These are phyloP conservation scores for Mollisia scopiformis DNA, from an alignment of 2,329 filamentous ascomycete genomes.

Conservation along the genomic window DNA sequence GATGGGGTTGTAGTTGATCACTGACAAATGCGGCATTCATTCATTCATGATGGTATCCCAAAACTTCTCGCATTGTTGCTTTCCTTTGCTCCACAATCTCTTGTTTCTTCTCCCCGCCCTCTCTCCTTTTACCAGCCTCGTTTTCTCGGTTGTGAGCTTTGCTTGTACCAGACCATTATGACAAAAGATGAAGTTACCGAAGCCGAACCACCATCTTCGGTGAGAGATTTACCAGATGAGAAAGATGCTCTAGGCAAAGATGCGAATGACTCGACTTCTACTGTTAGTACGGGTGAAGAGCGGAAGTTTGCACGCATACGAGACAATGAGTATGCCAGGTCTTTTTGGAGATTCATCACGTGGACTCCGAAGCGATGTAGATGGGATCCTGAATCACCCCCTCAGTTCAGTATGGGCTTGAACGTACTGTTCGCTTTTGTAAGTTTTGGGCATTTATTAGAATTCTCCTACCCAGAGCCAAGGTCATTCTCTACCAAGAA, in stretches of 20 bases:
- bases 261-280: conserved; percentile 16
- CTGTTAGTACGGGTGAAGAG: conserved; percentile 15
- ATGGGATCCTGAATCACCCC: conserved; percentile 68
- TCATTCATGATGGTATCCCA: neutral
- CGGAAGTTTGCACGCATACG: conserved; percentile 18
- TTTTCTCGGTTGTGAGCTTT: neutral
- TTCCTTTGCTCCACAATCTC: neutral
- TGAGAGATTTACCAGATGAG: neutral
- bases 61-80: neutral
- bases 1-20: conserved; percentile 9
- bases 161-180: conserved; percentile 6
- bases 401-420: conserved; percentile 66
- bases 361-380: conserved; percentile 70
- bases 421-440: conserved; percentile 66
- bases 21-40: neutral
- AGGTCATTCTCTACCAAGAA: too few relatives aligned
- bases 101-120: neutral
- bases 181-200: conserved; percentile 5
- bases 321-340: conserved; percentile 18
- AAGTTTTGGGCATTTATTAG: conserved; percentile 21
- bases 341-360: conserved; percentile 40
- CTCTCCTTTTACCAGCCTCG: neutral
- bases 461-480: neutral
- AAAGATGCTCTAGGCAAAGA: neutral
- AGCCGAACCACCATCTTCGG: neutral